Conservation (phyloP, 306 rosid genomes). For the Rosa multiflora region DNA sequence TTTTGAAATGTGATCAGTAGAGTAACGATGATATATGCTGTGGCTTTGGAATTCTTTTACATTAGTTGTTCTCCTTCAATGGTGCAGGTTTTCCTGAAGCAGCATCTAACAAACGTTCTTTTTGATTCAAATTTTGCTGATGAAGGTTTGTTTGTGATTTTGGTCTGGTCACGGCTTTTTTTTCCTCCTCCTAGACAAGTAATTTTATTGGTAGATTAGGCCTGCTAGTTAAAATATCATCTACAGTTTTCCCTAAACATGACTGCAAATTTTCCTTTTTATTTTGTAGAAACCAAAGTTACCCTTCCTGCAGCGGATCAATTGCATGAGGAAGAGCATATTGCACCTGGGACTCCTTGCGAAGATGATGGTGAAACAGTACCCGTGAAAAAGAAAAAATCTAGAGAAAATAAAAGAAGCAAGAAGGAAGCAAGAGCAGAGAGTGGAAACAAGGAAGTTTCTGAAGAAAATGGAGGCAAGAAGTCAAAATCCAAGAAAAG, state of each 20-base stretch:
- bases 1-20: background rate
- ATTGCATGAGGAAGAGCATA: slow-evolving; percentile 33
- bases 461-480: slow-evolving; percentile 32
- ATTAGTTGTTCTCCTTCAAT: slow-evolving; percentile 20
- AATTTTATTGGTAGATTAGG: slow-evolving; percentile 7
- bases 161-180: background rate
- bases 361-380: slow-evolving; percentile 35
- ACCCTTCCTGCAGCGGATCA: slow-evolving; percentile 18
- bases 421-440: slow-evolving; percentile 33
- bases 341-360: slow-evolving; percentile 20
- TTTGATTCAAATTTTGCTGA: slow-evolving; percentile 53
- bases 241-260: background rate
- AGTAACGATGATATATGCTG: background rate
- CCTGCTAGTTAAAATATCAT: background rate
- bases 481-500: slow-evolving; percentile 43
- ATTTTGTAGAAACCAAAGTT: slow-evolving; percentile 36
- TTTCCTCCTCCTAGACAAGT: no score
- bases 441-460: slow-evolving; percentile 22
- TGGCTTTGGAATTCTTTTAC: background rate
- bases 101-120: slow-evolving; percentile 59
- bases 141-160: slow-evolving; percentile 53
- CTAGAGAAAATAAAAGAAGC: slow-evolving; percentile 36
- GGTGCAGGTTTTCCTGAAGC: slow-evolving; percentile 85
- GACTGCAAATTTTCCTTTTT: background rate
- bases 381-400: slow-evolving; percentile 57